Evolutionary conservation across 2,329 filamentous ascomycete genomes (phyloP), one percentile per base, ranked within the genome.

Genomic region (Penicillium sp.): DNA sequence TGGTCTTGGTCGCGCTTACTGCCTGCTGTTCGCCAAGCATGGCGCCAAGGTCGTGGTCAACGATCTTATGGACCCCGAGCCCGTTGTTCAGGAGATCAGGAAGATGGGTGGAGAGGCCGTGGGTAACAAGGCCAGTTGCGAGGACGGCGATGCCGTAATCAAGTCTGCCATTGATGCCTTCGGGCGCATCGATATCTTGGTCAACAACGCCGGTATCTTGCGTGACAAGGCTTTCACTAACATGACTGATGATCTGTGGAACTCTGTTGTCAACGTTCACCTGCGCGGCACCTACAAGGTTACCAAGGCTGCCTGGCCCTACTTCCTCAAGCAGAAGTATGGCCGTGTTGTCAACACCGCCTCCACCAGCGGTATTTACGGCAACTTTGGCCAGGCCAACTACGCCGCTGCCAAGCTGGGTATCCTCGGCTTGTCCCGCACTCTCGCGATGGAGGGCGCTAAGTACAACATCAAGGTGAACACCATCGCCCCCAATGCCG

Each of bases 391-490:
- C 54, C 93, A 98, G 74, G 88, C 91, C 64, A 98, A 98, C 79
- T 98, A 98, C 71, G 81, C 93, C 53, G 88, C 91, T 50, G 88
- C 88, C 49, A 93, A 93, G 84, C 80, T 81, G 59, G 93, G 88
- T 73, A 97, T 98, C 57, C 84, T 98, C 37, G 93, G 93, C 52
- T 89, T 98, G 77, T 95, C 90, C 36, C 87, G 90, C 60, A 88
- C 93, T 43, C 81, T 98, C 47, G 93, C 93, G 44, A 80, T 93
- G 43, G 93, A 98, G 74, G 93, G 93, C 62, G 80, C 81, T 66
- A 97, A 97, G 78, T 90, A 98, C 79, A 95, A 96, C 78, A 97
- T 98, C 71, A 90, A 83, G 63, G 88, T 95, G 70, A 98, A 98
- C 80, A 95, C 90, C 49, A 96, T 98, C 64, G 93, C 93, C 25